Conservation (phyloP, 2,329 filamentous ascomycete species). For the Arthrocladium fulminans region DNA sequence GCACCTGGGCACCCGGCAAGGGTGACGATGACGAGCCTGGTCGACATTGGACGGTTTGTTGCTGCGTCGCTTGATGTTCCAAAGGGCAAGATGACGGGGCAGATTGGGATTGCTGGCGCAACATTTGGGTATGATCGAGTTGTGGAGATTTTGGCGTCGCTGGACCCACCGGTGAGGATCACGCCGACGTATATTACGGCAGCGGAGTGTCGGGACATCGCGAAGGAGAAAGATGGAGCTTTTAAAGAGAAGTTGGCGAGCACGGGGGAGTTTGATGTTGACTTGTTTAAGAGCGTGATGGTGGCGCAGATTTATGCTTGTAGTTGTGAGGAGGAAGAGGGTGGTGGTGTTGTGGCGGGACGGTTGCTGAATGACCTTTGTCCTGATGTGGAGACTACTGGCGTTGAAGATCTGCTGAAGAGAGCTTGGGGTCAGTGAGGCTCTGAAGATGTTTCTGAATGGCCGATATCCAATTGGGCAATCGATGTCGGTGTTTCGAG, state of each 20-base stretch:
- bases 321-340: background rate
- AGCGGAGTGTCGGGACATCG: background rate
- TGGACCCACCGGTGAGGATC: background rate
- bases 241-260: background rate
- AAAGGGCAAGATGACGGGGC: constrained; percentile 22
- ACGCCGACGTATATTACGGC: background rate
- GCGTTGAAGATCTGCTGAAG: background rate
- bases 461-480: no score
- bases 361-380: background rate
- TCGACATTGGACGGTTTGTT: constrained; percentile 28
- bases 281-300: background rate
- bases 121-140: constrained; percentile 24
- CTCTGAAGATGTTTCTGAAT: no score
- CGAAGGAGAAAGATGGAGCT: background rate
- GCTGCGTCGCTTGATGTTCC: constrained; percentile 26
- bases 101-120: constrained; percentile 29
- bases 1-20: constrained; percentile 21
- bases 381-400: background rate
- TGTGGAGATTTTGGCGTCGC: background rate
- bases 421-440: no score
- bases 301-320: constrained; percentile 8
- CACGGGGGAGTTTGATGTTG: background rate
- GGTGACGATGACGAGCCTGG: constrained; percentile 27
- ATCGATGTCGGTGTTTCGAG: no score
- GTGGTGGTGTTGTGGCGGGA: background rate